Evolutionary conservation across 1,284 basidiomycete species (phyloP), one percentile per base, ranked within the genome.

Genomic region (Gomphus bonarii): DNA sequence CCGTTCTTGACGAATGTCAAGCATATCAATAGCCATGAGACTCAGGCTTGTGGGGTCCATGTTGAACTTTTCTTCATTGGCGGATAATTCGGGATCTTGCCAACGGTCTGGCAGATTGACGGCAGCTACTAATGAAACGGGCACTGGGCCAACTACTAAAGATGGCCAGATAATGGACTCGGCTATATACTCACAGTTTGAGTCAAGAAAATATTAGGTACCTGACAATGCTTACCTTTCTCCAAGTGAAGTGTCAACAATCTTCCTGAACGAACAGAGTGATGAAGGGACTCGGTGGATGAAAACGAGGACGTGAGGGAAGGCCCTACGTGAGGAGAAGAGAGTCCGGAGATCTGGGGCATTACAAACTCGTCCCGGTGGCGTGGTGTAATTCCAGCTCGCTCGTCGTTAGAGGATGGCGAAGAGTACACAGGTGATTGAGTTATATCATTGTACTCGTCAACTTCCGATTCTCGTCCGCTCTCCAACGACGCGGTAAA

Each of bases 41-140:
- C 82, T 79, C 25, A 90, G 70, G 66, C 85, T 88, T 12, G 87
- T 89, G 1, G 87, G 82, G 65, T 90, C 86, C 82, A 89, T 87
- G 62, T 89, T 88, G 63, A 85, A 89, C 62, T 77, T 75, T 54
- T 78, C 73, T 59, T 84, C 82, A 22, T 74, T 69, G 40, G 80
- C 78, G 44, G 74, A 65, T 33, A 58, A 46, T 59, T 52, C 57
- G 14, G 40, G 28, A 48, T 80, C 73, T 62, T 79, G 73, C 11
- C 78, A 69, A 51, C 79, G 30, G 44, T 58, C 72, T 0, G 82
- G 79, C 57, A 80, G 77, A 9, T 76, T 66, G 11, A 76, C 66
- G 58, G 68, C 71, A 5, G 81, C 76, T 0, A 81, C 78, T 8
- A 85, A 66, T 11, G 75, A 69, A 53, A 80, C 76, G 0, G 84